A percentile compares a stretch with the other conserved stretches of the same genome.
These are phyloP conservation scores for Tanacetum coccineum DNA, from an alignment of 129 eudicot genomes.

Conservation along the genomic window DNA sequence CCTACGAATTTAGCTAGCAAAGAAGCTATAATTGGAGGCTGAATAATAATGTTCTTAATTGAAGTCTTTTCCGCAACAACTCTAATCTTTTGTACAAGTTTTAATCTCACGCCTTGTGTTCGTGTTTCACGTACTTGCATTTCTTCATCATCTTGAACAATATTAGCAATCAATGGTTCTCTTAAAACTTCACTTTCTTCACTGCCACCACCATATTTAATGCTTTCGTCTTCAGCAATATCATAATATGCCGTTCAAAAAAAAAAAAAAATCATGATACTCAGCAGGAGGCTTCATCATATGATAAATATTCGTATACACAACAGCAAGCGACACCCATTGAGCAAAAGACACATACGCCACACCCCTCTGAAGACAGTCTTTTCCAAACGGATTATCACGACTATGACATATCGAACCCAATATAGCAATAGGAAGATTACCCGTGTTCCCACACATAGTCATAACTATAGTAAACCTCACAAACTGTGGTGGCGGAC, in stretches of 20 bases:
- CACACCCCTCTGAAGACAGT: conserved; percentile 39
- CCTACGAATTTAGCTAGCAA: conserved; percentile 46
- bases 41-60: conserved; percentile 41
- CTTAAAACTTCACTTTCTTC: conserved; percentile 38
- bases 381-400: conserved; percentile 33
- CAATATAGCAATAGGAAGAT: conserved; percentile 47
- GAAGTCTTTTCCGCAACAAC: conserved; percentile 48
- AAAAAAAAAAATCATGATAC: too few relatives aligned
- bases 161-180: conserved; percentile 21
- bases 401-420: conserved; percentile 40
- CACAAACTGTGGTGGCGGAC: conserved; percentile 28
- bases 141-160: conserved; percentile 21
- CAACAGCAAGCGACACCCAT: conserved; percentile 49
- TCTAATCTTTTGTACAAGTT: conserved; percentile 35
- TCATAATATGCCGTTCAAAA: too few relatives aligned
- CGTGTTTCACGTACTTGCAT: conserved; percentile 13
- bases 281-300: conserved; percentile 60
- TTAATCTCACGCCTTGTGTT: conserved; percentile 23
- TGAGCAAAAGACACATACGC: conserved; percentile 54
- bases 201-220: conserved; percentile 21
- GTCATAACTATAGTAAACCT: conserved; percentile 43
- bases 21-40: conserved; percentile 49
- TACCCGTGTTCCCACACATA: conserved; percentile 52
- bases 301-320: conserved; percentile 45
- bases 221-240: conserved; percentile 27